Evolutionary conservation across 306 rosid genomes (phyloP).

Genomic region (Dalbergia oliveri): DNA sequence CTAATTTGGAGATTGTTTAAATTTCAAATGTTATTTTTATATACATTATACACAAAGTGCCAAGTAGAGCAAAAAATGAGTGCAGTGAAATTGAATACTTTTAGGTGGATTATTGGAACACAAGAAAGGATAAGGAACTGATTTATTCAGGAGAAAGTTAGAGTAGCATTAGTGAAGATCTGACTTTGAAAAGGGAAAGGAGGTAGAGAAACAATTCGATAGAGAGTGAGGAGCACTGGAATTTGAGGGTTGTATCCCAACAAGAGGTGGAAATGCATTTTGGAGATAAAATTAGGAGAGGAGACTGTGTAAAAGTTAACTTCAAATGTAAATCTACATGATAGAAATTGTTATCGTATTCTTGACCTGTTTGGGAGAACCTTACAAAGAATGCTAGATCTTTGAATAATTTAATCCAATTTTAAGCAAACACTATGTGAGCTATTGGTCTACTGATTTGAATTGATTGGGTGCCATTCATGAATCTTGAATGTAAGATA

Average conservation of each 20-base stretch:
- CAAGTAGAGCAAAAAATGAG: slow-evolving; percentile 14
- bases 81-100: slow-evolving; percentile 7
- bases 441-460: slow-evolving; percentile 22
- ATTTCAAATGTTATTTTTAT: slow-evolving; percentile 5
- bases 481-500: slow-evolving; percentile 1
- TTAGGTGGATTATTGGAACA: slow-evolving; percentile 23
- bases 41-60: background rate
- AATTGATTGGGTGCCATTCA: slow-evolving; percentile 26
- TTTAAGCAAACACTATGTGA: slow-evolving; percentile 21
- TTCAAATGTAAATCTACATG: too few relatives aligned
- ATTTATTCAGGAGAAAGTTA: slow-evolving; percentile 33
- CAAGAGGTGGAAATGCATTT: background rate
- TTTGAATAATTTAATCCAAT: slow-evolving; percentile 34
- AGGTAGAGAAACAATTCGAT: slow-evolving; percentile 20
- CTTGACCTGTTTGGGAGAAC: slow-evolving; percentile 15
- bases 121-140: background rate
- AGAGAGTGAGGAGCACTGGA: background rate
- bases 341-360: background rate
- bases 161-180: background rate
- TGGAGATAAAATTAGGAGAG: background rate
- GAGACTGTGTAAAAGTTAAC: background rate
- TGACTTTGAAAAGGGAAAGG: slow-evolving; percentile 1
- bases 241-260: background rate
- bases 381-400: slow-evolving; percentile 1
- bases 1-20: background rate